A percentile compares a stretch with the other conserved stretches of the same genome.
phyloP scores from a whole-genome alignment of 805 yeast genomes.

The Diddensiella santjacobensis region DNA sequence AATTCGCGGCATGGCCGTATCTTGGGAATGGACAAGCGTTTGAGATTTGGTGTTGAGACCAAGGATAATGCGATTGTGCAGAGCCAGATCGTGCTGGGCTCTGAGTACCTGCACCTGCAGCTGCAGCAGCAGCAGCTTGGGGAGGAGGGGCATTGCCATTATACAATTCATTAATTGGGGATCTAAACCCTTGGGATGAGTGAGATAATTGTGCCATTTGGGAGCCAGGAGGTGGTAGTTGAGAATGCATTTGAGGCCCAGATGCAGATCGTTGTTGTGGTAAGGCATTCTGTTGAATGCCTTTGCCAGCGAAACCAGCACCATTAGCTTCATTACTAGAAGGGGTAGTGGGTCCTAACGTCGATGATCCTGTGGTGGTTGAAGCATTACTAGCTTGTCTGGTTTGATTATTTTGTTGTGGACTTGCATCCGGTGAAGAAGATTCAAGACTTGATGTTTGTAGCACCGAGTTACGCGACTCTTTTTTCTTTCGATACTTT shows the following conservation, averaged over 20 bases:
- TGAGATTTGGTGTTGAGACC: constrained; percentile 33
- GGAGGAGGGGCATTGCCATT: neutral
- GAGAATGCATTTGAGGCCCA: constrained; percentile 8
- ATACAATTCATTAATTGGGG: neutral
- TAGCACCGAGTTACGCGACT: constrained; percentile 1
- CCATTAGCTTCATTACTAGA: neutral
- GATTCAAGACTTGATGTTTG: neutral
- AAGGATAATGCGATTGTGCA: constrained; percentile 28
- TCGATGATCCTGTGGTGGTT: constrained; percentile 6
- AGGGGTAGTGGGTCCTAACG: constrained; percentile 1
- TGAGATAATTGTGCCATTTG: neutral
- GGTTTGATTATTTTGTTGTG: neutral
- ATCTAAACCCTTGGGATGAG: constrained; percentile 4
- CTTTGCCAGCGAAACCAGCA: neutral
- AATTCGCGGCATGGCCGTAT: constrained; percentile 85
- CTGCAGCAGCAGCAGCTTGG: neutral
- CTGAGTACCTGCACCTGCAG: neutral
- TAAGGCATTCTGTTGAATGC: no score
- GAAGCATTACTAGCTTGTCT: constrained; percentile 1
- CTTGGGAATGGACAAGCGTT: constrained; percentile 84
- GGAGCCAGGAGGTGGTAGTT: neutral
- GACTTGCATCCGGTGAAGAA: constrained; percentile 2
- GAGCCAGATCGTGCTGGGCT: constrained; percentile 3
- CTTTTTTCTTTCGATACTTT: constrained; percentile 7
- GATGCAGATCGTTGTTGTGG: constrained; percentile 2